Evolutionary conservation across 2,329 filamentous ascomycete genomes (phyloP).

Genomic region (Zasmidium citrigriseum): DNA sequence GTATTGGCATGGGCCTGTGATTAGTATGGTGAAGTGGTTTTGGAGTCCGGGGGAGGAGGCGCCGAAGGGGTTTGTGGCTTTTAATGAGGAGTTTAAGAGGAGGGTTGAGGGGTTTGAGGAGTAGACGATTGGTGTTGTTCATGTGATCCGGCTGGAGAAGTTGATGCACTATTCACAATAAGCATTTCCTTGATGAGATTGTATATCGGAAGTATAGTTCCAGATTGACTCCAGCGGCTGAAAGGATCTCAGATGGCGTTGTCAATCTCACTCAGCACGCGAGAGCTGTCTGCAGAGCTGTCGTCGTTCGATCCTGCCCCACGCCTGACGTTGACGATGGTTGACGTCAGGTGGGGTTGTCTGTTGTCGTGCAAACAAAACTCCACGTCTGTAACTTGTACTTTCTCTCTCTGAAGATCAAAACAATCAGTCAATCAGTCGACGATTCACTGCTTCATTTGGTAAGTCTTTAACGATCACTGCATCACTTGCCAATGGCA

Average conservation of each 20-base stretch:
- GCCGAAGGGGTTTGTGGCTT: slow-evolving; percentile 16
- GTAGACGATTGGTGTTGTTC: not conserved
- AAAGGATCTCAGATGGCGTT: not conserved
- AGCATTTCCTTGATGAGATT: too few relatives aligned
- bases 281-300: not conserved
- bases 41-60: slow-evolving; percentile 8
- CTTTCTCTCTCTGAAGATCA: not conserved
- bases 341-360: not conserved
- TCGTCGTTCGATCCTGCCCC: not conserved
- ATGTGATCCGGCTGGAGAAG: not conserved
- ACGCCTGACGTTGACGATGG: not conserved
- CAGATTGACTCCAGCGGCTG: not conserved
- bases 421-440: too few relatives aligned
- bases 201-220: not conserved
- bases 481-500: too few relatives aligned
- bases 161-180: too few relatives aligned
- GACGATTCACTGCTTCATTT: too few relatives aligned
- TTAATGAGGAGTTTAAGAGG: slow-evolving; percentile 22
- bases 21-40: slow-evolving; percentile 10
- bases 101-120: slow-evolving; percentile 14
- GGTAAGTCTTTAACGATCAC: too few relatives aligned
- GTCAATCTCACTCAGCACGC: not conserved
- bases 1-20: slow-evolving; percentile 14
- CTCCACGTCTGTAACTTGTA: not conserved
- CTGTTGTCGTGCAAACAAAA: not conserved